A percentile compares a stretch with the other conserved stretches of the same genome.
These are phyloP conservation scores for Lanmaoa rubissima DNA, from an alignment of 768 basidiomycete species.

Conservation along the genomic window DNA sequence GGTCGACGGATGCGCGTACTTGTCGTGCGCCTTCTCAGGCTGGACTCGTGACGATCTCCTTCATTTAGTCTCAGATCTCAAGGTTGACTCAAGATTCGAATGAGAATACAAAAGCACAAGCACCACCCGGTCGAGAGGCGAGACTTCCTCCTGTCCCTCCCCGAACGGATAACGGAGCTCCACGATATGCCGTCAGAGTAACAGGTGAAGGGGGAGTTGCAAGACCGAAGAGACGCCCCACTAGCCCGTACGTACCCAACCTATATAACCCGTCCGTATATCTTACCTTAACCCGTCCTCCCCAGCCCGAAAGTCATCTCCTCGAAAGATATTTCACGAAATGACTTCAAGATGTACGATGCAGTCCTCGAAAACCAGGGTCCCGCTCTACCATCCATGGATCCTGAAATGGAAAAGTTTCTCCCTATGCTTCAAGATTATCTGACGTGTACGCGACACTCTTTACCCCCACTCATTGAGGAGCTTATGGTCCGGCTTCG, in stretches of 20 bases:
- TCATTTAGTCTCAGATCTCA: constrained; percentile 54
- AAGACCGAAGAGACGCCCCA: constrained; percentile 29
- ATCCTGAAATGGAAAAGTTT: constrained; percentile 74
- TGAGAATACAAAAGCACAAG: constrained; percentile 11
- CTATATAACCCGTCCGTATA: neutral
- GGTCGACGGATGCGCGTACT: constrained; percentile 8
- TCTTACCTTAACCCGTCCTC: neutral
- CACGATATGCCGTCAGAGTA: constrained; percentile 50
- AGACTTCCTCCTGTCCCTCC: constrained; percentile 11
- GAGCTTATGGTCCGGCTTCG: neutral
- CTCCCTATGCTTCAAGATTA: constrained; percentile 77
- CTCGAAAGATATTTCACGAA: constrained; percentile 44
- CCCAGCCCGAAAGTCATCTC: constrained; percentile 57
- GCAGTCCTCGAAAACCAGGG: constrained; percentile 51
- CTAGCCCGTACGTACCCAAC: constrained; percentile 40
- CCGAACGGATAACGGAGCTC: constrained; percentile 37
- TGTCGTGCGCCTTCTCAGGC: neutral
- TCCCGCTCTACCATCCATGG: constrained; percentile 33
- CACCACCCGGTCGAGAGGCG: constrained; percentile 17
- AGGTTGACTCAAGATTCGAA: constrained; percentile 45
- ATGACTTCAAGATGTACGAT: constrained; percentile 68
- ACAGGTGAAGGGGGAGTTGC: constrained; percentile 11
- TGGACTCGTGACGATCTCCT: neutral
- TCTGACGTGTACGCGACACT: constrained; percentile 47
- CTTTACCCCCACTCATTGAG: neutral